Base-by-base conservation (phyloP, 176 grass and related monocot species). In the Pharus latifolius region DNA sequence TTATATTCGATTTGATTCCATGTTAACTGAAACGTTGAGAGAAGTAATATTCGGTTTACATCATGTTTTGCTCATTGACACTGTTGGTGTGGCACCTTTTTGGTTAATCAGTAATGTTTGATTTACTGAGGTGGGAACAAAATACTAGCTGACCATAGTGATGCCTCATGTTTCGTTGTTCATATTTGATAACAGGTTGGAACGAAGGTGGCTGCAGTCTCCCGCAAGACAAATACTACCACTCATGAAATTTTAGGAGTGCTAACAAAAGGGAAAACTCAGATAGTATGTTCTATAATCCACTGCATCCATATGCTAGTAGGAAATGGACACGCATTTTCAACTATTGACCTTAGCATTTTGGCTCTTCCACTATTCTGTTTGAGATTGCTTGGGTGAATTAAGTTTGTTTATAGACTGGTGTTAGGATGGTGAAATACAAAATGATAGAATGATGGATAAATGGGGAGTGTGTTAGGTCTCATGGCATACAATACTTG, bases 141-240 rank as follows among this genome's bases (percentile, higher is more conserved):
- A 78, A 34, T 22, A 49, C 5, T 17, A 65, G 31, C 23, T 74
- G 33, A 20, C 12, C 7, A 16, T 50, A 65, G 32, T 62, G 53
- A 52, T 26, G 16, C 0, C 22, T 80, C 13, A 69, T 69, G 69
- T 69, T 69, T 3, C 15, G 29, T 49, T 64, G 5, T 46, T 69
- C 6, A 12, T 75, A 69, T 69, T 43, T 67, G 3, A 22, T 74
- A 66, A 59, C 81, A 93, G 94, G 94, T 93, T 47, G 94, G 86
- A 70, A 83, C 81, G 75, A 98, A 98, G 80, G 94, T 98, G 42
- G 61, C 94, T 52, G 94, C 94, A 44, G 94, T 98, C 24, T 98
- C 94, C 66, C 78, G 89, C 70, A 98, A 98, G 78, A 98, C 94
- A 60, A 98, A 98, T 80, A 98, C 94, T 72, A 98, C 94, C 15